Conservation (phyloP, 148 eudicot genomes). For the Vaccinium vitisidaea region DNA sequence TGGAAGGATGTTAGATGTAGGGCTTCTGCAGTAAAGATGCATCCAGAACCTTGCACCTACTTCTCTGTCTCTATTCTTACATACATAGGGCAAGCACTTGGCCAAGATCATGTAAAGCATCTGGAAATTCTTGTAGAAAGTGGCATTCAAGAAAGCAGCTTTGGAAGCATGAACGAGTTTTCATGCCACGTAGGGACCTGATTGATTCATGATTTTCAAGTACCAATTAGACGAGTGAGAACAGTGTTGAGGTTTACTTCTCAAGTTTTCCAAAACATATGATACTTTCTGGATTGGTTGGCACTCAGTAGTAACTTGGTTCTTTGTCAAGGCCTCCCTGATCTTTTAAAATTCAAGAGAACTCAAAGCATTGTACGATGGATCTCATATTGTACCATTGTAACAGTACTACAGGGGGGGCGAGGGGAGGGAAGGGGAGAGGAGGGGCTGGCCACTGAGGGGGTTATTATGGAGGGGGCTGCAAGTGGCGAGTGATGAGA, state of each 20-base stretch:
- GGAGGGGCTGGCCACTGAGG: not conserved
- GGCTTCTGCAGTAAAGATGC: not conserved
- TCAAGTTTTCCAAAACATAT: not conserved
- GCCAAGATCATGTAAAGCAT: not conserved
- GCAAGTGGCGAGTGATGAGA: too few relatives aligned
- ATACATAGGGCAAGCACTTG: not conserved
- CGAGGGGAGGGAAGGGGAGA: not conserved
- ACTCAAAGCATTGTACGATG: not conserved
- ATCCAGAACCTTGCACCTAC: not conserved
- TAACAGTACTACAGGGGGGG: not conserved
- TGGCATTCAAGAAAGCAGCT: not conserved
- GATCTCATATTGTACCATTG: not conserved
- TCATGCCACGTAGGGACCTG: not conserved
- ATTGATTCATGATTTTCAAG: not conserved
- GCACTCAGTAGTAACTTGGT: not conserved
- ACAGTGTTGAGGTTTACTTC: not conserved
- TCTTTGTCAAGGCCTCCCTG: not conserved
- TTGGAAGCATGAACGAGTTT: not conserved
- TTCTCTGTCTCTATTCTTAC: not conserved
- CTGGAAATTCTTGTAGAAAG: not conserved
- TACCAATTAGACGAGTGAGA: not conserved
- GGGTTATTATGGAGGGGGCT: not conserved
- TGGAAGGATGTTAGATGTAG: not conserved
- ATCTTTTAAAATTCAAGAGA: not conserved
- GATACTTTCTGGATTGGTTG: not conserved